Percentiles rank a stretch among this genome's conserved stretches.
These are phyloP conservation scores for Xylaria venustula DNA, from an alignment of 495 filamentous ascomycete species.

Conservation along the genomic window DNA sequence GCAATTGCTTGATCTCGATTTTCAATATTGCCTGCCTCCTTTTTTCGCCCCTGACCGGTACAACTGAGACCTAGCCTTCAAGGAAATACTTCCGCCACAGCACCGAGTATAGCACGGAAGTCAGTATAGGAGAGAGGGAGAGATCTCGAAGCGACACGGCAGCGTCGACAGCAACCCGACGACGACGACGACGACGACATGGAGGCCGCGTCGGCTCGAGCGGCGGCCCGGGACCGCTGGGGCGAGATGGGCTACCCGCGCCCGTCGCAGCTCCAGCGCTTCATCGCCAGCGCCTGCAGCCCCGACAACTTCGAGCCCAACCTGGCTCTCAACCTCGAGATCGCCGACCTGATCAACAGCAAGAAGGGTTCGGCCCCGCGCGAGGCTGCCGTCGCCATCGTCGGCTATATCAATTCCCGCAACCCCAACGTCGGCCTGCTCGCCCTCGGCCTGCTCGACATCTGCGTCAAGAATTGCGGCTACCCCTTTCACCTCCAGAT, in stretches of 20 bases:
- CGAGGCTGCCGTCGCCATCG: slow-evolving; percentile 92
- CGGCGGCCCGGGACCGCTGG: slow-evolving; percentile 94
- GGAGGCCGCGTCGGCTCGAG: slow-evolving; percentile 95
- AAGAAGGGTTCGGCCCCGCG: slow-evolving; percentile 97
- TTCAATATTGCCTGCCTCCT: no score
- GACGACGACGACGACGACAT: slow-evolving; percentile 44
- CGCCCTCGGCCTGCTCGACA: slow-evolving; percentile 90
- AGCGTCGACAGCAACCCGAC: no score
- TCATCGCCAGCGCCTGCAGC: slow-evolving; percentile 93
- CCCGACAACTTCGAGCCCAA: slow-evolving; percentile 97
- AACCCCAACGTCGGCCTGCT: slow-evolving; percentile 93
- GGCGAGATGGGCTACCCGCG: slow-evolving; percentile 75
- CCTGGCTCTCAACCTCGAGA: slow-evolving; percentile 93
- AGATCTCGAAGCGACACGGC: background rate
- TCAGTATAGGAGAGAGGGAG: no score
- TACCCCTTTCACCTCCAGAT: slow-evolving; percentile 99
- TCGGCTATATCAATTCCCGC: slow-evolving; percentile 91
- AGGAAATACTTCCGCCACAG: no score
- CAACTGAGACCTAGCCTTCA: no score
- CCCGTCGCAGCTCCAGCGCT: slow-evolving; percentile 84
- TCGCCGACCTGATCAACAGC: slow-evolving; percentile 91
- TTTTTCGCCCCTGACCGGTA: no score
- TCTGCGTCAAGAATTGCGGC: slow-evolving; percentile 99
- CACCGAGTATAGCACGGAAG: background rate
- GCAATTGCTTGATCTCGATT: no score